Percentiles rank a stretch among this genome's conserved stretches.
These are phyloP conservation scores for Cordyceps cicadae DNA, from an alignment of 2,329 filamentous ascomycete species.

Conservation along the genomic window DNA sequence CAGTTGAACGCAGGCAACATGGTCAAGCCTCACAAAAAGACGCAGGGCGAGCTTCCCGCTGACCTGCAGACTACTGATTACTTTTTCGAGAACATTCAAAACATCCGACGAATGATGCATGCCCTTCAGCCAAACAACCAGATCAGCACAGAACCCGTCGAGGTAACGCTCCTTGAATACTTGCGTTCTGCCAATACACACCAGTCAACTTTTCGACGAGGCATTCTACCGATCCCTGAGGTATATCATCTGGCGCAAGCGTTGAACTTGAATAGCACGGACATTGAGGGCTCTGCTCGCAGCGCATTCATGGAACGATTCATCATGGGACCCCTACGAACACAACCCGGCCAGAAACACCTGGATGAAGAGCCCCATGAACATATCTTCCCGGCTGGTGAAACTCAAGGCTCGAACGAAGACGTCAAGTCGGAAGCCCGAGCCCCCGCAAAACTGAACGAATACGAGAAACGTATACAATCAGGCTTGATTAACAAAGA, in stretches of 20 bases:
- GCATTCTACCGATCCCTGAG: slow-evolving; percentile 31
- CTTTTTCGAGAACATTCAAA: slow-evolving; percentile 37
- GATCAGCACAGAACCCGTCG: background rate
- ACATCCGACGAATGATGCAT: slow-evolving; percentile 39
- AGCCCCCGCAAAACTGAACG: slow-evolving; percentile 46
- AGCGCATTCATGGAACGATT: slow-evolving; percentile 24
- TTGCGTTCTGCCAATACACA: slow-evolving; percentile 20
- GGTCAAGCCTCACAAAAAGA: background rate
- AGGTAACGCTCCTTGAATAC: background rate
- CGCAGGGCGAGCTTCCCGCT: slow-evolving; percentile 5
- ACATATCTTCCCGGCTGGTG: slow-evolving; percentile 15
- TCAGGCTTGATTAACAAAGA: slow-evolving; percentile 73
- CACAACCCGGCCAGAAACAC: slow-evolving; percentile 23
- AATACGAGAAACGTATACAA: slow-evolving; percentile 76
- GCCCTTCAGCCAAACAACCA: slow-evolving; percentile 23
- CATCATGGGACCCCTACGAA: slow-evolving; percentile 25
- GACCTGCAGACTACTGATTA: slow-evolving; percentile 30
- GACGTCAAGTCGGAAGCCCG: slow-evolving; percentile 19
- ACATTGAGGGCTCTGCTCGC: slow-evolving; percentile 16
- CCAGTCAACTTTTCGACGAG: slow-evolving; percentile 24
- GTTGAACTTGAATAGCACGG: slow-evolving; percentile 20
- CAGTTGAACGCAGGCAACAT: slow-evolving; percentile 22
- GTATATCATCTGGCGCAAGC: slow-evolving; percentile 31
- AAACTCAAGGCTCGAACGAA: slow-evolving; percentile 24
- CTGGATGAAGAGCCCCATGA: slow-evolving; percentile 23